Conservation (phyloP, 108 stramenopile genomes). For the Nitzschia sp. region DNA sequence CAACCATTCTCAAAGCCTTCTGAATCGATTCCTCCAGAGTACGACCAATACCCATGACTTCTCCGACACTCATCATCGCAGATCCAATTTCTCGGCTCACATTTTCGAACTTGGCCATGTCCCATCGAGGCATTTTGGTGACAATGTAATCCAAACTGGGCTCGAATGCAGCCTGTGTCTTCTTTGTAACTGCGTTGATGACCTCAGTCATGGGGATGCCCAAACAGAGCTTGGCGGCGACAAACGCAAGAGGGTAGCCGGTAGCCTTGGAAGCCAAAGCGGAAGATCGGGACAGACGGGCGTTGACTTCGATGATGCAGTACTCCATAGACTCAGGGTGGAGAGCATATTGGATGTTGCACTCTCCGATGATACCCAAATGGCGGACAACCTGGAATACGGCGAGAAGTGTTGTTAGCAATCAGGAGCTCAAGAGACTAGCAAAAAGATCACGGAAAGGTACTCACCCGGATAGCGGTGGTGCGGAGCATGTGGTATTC, state of each 20-base stretch:
- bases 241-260: slow-evolving; percentile 98
- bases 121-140: slow-evolving; percentile 98
- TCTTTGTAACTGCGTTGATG: slow-evolving; percentile 94
- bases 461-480: slow-evolving; percentile 86
- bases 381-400: slow-evolving; percentile 86
- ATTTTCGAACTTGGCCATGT: slow-evolving; percentile 93
- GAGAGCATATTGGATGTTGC: slow-evolving; percentile 99
- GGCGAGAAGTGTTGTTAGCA: background rate
- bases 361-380: slow-evolving; percentile 97
- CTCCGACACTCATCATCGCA: slow-evolving; percentile 98
- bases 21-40: slow-evolving; percentile 97
- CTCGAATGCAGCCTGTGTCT: slow-evolving; percentile 96
- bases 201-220: slow-evolving; percentile 94
- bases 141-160: slow-evolving; percentile 98
- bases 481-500: slow-evolving; percentile 99
- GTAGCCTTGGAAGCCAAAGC: slow-evolving; percentile 99
- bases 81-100: slow-evolving; percentile 93
- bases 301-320: slow-evolving; percentile 98
- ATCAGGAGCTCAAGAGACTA: background rate
- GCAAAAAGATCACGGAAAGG: background rate
- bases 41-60: slow-evolving; percentile 99
- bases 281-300: slow-evolving; percentile 96
- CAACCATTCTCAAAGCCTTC: slow-evolving; percentile 98
- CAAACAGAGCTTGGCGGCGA: slow-evolving; percentile 95
- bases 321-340: slow-evolving; percentile 93